These are phyloP conservation scores for Chondrostereum purpureum DNA, from an alignment of 1,284 basidiomycete genomes.

Conservation along the genomic window DNA sequence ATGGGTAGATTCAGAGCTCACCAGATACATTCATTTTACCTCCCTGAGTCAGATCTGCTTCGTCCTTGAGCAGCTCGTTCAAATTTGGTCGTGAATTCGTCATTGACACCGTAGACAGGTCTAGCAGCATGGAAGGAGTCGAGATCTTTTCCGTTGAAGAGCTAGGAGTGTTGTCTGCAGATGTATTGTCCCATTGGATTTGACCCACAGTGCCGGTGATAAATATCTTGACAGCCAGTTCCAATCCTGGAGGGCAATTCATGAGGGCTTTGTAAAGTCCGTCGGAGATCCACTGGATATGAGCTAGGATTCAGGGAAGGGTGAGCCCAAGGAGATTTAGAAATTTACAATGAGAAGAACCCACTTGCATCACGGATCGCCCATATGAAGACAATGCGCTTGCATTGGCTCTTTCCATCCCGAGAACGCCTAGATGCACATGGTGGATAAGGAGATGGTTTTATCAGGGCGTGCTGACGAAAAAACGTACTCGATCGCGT, in stretches of 20 bases:
- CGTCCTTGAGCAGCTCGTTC: not conserved
- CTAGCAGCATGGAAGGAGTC: not conserved
- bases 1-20: not conserved
- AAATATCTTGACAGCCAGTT: slow-evolving; percentile 27
- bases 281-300: slow-evolving; percentile 28
- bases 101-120: not conserved
- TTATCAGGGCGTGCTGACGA: not conserved
- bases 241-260: slow-evolving; percentile 18
- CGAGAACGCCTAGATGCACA: slow-evolving; percentile 20
- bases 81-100: not conserved
- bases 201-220: slow-evolving; percentile 19
- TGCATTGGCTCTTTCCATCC: slow-evolving; percentile 17
- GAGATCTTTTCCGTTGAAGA: slow-evolving; percentile 1
- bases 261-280: slow-evolving; percentile 20
- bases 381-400: slow-evolving; percentile 32
- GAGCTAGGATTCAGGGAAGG: slow-evolving; percentile 14
- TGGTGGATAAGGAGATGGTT: too few relatives aligned
- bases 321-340: too few relatives aligned
- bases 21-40: not conserved
- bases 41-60: not conserved
- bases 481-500: slow-evolving; percentile 27
- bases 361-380: slow-evolving; percentile 29
- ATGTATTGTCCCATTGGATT: slow-evolving; percentile 9
- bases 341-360: slow-evolving; percentile 6
- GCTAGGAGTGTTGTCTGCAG: too few relatives aligned